Base-by-base conservation (phyloP, 495 filamentous ascomycete species). In the Penicillium argentinense region DNA sequence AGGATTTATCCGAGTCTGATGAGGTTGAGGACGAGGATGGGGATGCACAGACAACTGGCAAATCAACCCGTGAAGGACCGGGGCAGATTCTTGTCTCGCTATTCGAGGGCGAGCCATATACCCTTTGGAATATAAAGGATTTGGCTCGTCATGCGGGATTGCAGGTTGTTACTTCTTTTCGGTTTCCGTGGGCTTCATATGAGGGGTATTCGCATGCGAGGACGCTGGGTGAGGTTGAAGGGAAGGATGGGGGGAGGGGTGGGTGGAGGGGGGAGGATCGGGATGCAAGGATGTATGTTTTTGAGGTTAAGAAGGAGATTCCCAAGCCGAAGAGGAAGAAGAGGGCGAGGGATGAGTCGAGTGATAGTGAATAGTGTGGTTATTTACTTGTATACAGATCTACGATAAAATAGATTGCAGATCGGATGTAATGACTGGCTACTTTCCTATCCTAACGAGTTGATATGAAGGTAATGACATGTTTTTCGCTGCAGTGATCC, bases 101-200 rank as follows among this genome's bases (percentile, higher is more conserved):
- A 4, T 97, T 98, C 61, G 91, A 96, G 66, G 87, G 85, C 28
- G 83, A 92, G 59, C 93, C 92, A 1, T 98, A 98, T 64, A 90
- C 88, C 7, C 75, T 96, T 9, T 98, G 93, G 93, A 95, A 97
- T 65, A 80, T 97, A 24, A 80, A 83, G 14, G 90, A 95, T 64
- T 70, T 98, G 14, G 93, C 83, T 4, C 74, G 89, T 3, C 88
- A 95, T 67, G 75, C 76, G 6, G 91, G 89, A 16, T 70, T 97
- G 38, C 74, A 76, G 38, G 87, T 95, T 40, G 75, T 82, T 42
- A 74, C 81, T 43, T 95, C 88, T 64, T 95, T 91, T 60, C 71
- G 63, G 46, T 97, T 97, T 57, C 78, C 82, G 21, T 81, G 84
- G 37, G 68, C 59, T 30, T 83, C 76, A 11, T 98, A 96, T 69